Conservation (phyloP, 352 stramenopile genomes). For the Globisporangium nunn region DNA sequence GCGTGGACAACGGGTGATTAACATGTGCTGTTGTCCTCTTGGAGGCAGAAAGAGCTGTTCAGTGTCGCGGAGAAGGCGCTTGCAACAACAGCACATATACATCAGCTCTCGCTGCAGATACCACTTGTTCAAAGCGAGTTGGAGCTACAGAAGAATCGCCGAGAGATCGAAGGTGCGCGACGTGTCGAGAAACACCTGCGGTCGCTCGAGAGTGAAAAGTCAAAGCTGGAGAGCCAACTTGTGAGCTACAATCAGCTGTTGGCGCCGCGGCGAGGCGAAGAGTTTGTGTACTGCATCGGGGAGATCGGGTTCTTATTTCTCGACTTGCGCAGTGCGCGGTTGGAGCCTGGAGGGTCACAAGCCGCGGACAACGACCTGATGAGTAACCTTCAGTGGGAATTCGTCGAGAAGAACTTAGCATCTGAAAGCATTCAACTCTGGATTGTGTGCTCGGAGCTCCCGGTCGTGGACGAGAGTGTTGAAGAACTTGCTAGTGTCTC, state of each 20-base stretch:
- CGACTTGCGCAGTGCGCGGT: conserved; percentile 47
- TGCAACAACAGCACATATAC: conserved; percentile 35
- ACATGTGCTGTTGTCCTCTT: not conserved
- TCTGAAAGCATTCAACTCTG: conserved; percentile 22
- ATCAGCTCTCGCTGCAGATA: conserved; percentile 34
- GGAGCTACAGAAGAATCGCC: conserved; percentile 54
- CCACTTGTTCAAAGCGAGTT: conserved; percentile 26
- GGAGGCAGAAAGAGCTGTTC: conserved; percentile 18
- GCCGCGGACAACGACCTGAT: conserved; percentile 44
- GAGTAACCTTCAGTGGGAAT: conserved; percentile 54
- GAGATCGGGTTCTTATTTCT: conserved; percentile 45
- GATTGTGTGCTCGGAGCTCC: conserved; percentile 45
- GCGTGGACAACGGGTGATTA: not conserved
- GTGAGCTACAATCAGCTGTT: conserved; percentile 59
- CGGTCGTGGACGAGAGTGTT: conserved; percentile 30
- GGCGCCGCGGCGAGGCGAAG: conserved; percentile 48
- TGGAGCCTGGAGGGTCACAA: conserved; percentile 55
- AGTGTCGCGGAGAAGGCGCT: conserved; percentile 44
- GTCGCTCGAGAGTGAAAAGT: conserved; percentile 41
- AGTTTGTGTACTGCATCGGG: conserved; percentile 41
- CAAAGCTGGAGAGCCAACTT: conserved; percentile 38
- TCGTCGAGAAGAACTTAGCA: conserved; percentile 40
- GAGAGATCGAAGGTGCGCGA: conserved; percentile 53
- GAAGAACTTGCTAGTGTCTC: not conserved
- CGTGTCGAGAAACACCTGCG: conserved; percentile 53